These are phyloP conservation scores for Sporothrix pallida DNA, from an alignment of 2,329 filamentous ascomycete genomes.

Conservation along the genomic window DNA sequence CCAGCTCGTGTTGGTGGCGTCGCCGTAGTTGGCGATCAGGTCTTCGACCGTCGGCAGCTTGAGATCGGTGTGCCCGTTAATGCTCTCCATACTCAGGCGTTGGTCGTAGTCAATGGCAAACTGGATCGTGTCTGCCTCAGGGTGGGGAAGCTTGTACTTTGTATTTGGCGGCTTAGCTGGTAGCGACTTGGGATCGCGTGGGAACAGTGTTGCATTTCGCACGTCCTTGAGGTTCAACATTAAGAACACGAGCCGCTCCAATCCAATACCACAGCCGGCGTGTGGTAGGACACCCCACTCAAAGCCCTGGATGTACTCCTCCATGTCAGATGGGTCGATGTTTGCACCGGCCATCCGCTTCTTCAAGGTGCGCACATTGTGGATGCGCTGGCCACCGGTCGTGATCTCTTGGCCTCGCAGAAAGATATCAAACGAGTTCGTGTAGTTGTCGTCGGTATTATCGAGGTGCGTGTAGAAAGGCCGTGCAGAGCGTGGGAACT, in stretches of 20 bases:
- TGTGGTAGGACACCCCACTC: constrained; percentile 88
- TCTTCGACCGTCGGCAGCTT: constrained; percentile 76
- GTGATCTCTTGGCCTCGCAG: constrained; percentile 91
- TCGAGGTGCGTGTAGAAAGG: constrained; percentile 94
- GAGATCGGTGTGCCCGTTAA: constrained; percentile 49
- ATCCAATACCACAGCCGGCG: constrained; percentile 85
- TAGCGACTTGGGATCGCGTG: constrained; percentile 85
- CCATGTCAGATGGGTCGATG: constrained; percentile 81
- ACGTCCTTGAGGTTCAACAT: constrained; percentile 88
- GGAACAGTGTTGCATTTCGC: constrained; percentile 83
- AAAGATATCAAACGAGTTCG: constrained; percentile 96
- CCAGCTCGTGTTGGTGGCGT: constrained; percentile 93
- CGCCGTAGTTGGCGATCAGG: constrained; percentile 92
- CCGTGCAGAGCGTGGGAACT: constrained; percentile 82
- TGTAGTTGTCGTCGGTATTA: constrained; percentile 71
- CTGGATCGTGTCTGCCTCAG: constrained; percentile 81
- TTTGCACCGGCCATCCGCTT: constrained; percentile 77
- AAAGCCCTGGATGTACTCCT: constrained; percentile 88
- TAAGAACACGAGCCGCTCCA: constrained; percentile 87
- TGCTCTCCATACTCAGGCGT: not conserved
- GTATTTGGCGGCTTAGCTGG: constrained; percentile 58
- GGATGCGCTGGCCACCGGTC: constrained; percentile 90
- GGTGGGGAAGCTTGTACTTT: constrained; percentile 73
- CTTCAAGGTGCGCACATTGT: constrained; percentile 75
- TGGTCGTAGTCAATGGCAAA: constrained; percentile 55